These are phyloP conservation scores for Amylocystis lapponica DNA, from an alignment of 768 basidiomycete genomes.

Conservation along the genomic window DNA sequence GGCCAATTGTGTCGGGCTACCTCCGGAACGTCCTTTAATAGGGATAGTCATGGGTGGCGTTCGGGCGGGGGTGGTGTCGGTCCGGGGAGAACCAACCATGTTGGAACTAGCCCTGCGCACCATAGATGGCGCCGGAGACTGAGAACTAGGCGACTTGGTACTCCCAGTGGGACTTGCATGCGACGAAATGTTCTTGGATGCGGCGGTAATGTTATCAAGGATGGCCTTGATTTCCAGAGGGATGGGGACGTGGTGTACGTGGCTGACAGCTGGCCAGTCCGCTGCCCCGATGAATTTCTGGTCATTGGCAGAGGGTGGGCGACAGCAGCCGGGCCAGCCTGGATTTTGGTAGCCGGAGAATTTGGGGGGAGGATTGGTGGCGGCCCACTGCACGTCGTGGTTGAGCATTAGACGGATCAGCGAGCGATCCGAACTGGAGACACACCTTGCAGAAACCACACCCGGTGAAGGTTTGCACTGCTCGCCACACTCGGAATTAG, in stretches of 20 bases:
- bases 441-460: conserved; percentile 88
- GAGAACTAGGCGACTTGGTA: conserved; percentile 8
- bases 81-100: conserved; percentile 14
- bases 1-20: conserved; percentile 47
- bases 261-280: conserved; percentile 78
- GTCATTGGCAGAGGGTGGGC: conserved; percentile 59
- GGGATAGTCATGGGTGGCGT: conserved; percentile 26
- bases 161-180: conserved; percentile 10
- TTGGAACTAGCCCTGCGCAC: conserved; percentile 18
- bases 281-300: conserved; percentile 58
- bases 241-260: conserved; percentile 68
- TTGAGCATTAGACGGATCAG: conserved; percentile 12
- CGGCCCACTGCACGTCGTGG: conserved; percentile 60
- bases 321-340: conserved; percentile 89
- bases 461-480: conserved; percentile 78
- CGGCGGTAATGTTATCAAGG: conserved; percentile 40
- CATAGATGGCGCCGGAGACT: conserved; percentile 18
- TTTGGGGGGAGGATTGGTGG: conserved; percentile 48
- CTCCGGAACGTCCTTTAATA: conserved; percentile 43
- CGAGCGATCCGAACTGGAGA: conserved; percentile 15
- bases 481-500: conserved; percentile 12
- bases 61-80: conserved; percentile 14
- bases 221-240: conserved; percentile 66
- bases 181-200: conserved; percentile 28
- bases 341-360: conserved; percentile 56